Evolutionary conservation across 257 asterid species (phyloP).

Genomic region (Cinchona pubescens): DNA sequence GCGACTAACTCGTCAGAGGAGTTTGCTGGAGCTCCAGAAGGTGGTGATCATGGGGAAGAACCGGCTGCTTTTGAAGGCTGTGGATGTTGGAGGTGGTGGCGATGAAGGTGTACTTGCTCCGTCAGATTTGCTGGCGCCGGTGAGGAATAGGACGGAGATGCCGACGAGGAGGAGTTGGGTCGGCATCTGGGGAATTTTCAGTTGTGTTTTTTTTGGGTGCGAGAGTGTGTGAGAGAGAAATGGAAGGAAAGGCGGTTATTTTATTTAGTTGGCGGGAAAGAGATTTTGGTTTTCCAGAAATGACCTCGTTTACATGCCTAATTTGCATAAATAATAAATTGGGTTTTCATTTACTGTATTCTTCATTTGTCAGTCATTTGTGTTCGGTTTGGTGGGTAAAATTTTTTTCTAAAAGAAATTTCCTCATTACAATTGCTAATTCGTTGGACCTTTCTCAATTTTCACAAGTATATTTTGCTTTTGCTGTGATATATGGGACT

Average conservation of each 20-base stretch:
- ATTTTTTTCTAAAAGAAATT: too few relatives aligned
- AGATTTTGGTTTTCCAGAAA: not conserved
- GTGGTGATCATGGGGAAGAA: constrained; percentile 12
- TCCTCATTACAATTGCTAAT: too few relatives aligned
- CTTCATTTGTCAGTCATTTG: too few relatives aligned
- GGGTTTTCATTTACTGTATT: too few relatives aligned
- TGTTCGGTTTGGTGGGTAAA: too few relatives aligned
- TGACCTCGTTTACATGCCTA: not conserved
- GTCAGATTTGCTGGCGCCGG: constrained; percentile 3
- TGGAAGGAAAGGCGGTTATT: constrained; percentile 20
- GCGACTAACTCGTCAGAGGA: constrained; percentile 58
- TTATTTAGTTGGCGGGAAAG: constrained; percentile 21
- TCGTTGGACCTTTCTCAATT: too few relatives aligned
- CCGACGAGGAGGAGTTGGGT: constrained; percentile 12
- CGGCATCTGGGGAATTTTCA: constrained; percentile 7
- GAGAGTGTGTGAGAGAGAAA: constrained; percentile 12
- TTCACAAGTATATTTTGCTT: too few relatives aligned
- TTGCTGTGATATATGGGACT: too few relatives aligned
- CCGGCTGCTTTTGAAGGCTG: too few relatives aligned
- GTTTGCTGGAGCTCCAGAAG: constrained; percentile 36
- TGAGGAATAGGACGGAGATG: constrained; percentile 27
- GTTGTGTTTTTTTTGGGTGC: constrained; percentile 16
- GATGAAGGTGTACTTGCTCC: constrained; percentile 12
- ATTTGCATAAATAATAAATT: too few relatives aligned
- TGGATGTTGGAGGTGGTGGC: too few relatives aligned